Percentiles rank a stretch among this genome's conserved stretches.
These are phyloP conservation scores for Bocquillonia castaneifolia DNA, from an alignment of 441 rosid genomes.

Conservation along the genomic window DNA sequence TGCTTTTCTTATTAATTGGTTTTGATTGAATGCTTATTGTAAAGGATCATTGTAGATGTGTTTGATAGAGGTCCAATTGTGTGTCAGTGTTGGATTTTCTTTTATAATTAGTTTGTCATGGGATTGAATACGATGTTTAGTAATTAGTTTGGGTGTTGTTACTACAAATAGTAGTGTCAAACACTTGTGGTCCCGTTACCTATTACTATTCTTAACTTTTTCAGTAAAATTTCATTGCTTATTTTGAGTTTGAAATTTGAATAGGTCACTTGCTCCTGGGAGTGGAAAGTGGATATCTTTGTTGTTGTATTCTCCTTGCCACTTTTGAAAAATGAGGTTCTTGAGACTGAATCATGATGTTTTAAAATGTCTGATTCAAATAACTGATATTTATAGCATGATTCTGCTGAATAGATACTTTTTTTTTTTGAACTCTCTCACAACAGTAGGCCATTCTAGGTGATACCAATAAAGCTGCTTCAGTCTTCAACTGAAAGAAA, in stretches of 20 bases:
- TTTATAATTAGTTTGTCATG: constrained; percentile 1
- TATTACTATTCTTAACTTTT: not conserved
- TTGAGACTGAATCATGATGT: not conserved
- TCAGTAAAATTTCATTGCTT: not conserved
- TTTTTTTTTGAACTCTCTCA: too few relatives aligned
- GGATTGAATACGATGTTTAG: not conserved
- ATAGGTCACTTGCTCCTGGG: not conserved
- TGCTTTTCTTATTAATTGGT: not conserved
- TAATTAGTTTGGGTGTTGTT: constrained; percentile 12
- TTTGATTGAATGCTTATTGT: not conserved
- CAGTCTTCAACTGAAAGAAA: too few relatives aligned
- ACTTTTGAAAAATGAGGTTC: not conserved
- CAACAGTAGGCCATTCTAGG: too few relatives aligned
- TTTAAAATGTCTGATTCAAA: not conserved
- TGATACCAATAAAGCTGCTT: too few relatives aligned
- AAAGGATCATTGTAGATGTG: not conserved
- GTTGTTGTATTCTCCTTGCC: not conserved
- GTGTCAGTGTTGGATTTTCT: constrained; percentile 1
- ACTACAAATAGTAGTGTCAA: not conserved
- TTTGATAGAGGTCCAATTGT: constrained; percentile 13
- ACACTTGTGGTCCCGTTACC: constrained; percentile 15
- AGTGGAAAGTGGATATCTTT: not conserved
- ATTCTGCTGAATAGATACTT: not conserved
- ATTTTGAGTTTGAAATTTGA: not conserved
- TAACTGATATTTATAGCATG: not conserved